Conservation (phyloP, 495 filamentous ascomycete genomes). For the Penicillium pancosmium region DNA sequence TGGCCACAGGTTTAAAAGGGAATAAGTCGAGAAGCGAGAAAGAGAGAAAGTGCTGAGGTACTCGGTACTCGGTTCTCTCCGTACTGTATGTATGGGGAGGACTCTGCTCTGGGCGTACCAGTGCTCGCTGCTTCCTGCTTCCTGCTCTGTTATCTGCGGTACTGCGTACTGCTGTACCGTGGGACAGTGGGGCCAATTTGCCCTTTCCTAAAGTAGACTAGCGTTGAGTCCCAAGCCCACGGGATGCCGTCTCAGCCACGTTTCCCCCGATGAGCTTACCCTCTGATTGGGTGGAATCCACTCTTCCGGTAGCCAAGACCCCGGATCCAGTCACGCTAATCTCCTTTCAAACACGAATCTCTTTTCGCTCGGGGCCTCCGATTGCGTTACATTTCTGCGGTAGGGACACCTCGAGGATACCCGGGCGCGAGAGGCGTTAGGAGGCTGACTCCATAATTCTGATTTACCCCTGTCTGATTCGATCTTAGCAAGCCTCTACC, state of each 20-base stretch:
- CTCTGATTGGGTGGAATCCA: background rate
- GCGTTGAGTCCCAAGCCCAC: background rate
- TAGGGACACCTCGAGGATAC: background rate
- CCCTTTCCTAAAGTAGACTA: too few species aligned
- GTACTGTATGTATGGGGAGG: too few species aligned
- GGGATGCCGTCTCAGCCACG: conserved; percentile 1
- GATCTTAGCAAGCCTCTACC: background rate
- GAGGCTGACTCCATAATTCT: background rate
- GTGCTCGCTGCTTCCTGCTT: too few species aligned
- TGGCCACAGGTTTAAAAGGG: conserved; percentile 1
- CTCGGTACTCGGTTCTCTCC: background rate
- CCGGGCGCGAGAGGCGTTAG: background rate
- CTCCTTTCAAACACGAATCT: background rate
- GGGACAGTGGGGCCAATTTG: too few species aligned
- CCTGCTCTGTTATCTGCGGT: too few species aligned
- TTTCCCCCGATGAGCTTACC: background rate
- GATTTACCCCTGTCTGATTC: background rate
- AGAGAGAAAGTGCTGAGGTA: background rate
- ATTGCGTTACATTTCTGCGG: conserved; percentile 2
- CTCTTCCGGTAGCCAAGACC: background rate
- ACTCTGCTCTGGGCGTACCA: too few species aligned
- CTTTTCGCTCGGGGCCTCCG: conserved; percentile 3
- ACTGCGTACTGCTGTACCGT: too few species aligned
- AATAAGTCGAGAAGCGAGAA: background rate
- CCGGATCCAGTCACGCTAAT: background rate